phyloP scores from a whole-genome alignment of 2,329 filamentous ascomycete species.

The Corynespora cassiicola region DNA sequence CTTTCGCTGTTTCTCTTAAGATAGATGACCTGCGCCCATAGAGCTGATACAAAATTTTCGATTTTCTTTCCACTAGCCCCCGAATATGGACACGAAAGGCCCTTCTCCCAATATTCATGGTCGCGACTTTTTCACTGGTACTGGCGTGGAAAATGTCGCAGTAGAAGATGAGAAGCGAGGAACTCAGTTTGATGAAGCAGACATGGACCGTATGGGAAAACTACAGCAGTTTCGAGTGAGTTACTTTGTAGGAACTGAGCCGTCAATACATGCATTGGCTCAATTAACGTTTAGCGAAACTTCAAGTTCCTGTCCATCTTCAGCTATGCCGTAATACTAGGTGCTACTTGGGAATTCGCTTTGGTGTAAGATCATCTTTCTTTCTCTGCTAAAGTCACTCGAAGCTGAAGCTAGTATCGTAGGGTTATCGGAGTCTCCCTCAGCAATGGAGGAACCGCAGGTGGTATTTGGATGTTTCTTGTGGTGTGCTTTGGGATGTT shows the following conservation, averaged over 20 bases:
- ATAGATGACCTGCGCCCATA: too few relatives aligned
- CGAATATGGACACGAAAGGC: too few relatives aligned
- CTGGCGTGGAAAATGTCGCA: not conserved
- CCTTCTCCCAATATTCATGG: too few relatives aligned
- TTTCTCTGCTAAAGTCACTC: constrained; percentile 5
- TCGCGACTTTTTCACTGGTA: too few relatives aligned
- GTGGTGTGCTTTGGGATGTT: constrained; percentile 29
- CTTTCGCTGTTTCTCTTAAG: too few relatives aligned
- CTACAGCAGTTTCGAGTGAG: constrained; percentile 22
- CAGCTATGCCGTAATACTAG: constrained; percentile 24
- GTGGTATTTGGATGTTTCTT: constrained; percentile 34
- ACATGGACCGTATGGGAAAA: constrained; percentile 34
- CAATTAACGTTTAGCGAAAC: constrained; percentile 12
- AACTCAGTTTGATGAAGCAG: constrained; percentile 20
- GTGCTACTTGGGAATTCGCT: constrained; percentile 29
- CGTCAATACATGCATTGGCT: too few relatives aligned
- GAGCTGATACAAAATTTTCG: too few relatives aligned
- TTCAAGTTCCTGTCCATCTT: constrained; percentile 22
- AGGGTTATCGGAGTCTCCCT: constrained; percentile 17
- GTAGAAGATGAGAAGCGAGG: constrained; percentile 16
- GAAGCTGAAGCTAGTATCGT: not conserved
- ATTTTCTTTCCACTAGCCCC: too few relatives aligned
- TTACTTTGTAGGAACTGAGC: too few relatives aligned
- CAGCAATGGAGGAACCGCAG: constrained; percentile 33
- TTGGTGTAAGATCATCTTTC: constrained; percentile 21